Evolutionary conservation across 2,329 filamentous ascomycete genomes (phyloP), one percentile per base, ranked within the genome.

Genomic region (Penicillium griseofulvum): DNA sequence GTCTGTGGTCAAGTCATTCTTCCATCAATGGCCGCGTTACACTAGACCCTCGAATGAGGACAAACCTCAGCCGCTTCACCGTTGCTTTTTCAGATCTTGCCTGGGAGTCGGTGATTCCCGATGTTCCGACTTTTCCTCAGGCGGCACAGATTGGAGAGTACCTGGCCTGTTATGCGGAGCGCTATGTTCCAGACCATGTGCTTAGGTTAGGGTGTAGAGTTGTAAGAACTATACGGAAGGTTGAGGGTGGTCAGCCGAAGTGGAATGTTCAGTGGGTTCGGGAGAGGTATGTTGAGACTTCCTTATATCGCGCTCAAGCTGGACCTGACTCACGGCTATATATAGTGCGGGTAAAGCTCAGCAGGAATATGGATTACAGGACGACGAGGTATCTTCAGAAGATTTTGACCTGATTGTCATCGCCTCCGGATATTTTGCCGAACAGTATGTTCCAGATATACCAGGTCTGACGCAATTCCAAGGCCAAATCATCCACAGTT

Each of bases 101-200:
- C 6, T 95, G 90, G 90, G 78, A 81, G 3, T 74, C 73, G 5
- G 75, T 79, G 0, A 61, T 77, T 22, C 55, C 48, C 9, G 74
- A 72, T 4, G 73, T 78, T 1, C 85, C 87, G 1, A 80, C 87
- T 70, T 86, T 94, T 45, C 90, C 90, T 1, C 84, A 81, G 36
- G 90, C 89, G 0, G 90, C 87, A 84, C 85, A 90, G 74, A 83
- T 93, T 4, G 89, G 89, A 1, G 77, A 76, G 24, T 95, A 95
- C 68, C 77, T 94, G 7, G 78, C 86, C 59, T 76, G 74, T 5
- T 95, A 94, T 68, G 64, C 78, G 5, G 71, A 82, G 34, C 78
- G 74, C 42, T 90, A 89, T 68, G 76, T 85, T 6, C 61, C 69
- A 1, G 66, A 74, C 10, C 62, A 71, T 1, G 75, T 78, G 1